phyloP scores from a whole-genome alignment of 257 asterid genomes.

The Nicotiana obtusifolia region DNA sequence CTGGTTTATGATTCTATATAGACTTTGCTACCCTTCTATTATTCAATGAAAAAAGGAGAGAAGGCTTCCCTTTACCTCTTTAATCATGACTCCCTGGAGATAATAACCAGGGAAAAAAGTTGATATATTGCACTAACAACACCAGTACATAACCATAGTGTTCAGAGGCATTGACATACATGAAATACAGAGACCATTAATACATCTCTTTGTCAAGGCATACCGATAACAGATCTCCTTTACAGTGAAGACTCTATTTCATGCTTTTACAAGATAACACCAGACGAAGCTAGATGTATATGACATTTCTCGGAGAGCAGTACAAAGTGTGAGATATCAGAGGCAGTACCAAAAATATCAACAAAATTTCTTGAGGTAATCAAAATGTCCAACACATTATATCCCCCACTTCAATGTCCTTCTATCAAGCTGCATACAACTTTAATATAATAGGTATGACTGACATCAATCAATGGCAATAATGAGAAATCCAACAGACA shows the following conservation, averaged over 20 bases:
- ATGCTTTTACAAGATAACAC: not conserved
- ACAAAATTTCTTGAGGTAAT: not conserved
- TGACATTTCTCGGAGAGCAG: not conserved
- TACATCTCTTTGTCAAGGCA: not conserved
- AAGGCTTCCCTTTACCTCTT: not conserved
- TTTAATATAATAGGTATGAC: not conserved
- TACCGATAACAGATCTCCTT: not conserved
- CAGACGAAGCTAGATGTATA: not conserved
- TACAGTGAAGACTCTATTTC: not conserved
- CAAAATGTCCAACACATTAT: not conserved
- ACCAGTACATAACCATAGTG: not conserved
- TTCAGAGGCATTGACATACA: not conserved
- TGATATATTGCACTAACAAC: not conserved
- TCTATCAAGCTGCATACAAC: not conserved
- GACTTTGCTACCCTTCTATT: not conserved
- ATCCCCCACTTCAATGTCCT: not conserved
- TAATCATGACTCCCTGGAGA: not conserved
- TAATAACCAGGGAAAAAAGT: not conserved
- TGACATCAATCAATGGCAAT: slow-evolving; percentile 66
- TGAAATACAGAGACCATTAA: not conserved
- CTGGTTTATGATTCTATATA: not conserved
- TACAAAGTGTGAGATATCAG: not conserved
- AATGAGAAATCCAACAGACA: slow-evolving; percentile 90
- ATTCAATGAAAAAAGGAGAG: not conserved
- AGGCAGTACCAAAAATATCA: not conserved